A percentile compares a stretch with the other conserved stretches of the same genome.
These are phyloP conservation scores for Porodaedalea pini DNA, from an alignment of 1,284 basidiomycete species.

Conservation along the genomic window DNA sequence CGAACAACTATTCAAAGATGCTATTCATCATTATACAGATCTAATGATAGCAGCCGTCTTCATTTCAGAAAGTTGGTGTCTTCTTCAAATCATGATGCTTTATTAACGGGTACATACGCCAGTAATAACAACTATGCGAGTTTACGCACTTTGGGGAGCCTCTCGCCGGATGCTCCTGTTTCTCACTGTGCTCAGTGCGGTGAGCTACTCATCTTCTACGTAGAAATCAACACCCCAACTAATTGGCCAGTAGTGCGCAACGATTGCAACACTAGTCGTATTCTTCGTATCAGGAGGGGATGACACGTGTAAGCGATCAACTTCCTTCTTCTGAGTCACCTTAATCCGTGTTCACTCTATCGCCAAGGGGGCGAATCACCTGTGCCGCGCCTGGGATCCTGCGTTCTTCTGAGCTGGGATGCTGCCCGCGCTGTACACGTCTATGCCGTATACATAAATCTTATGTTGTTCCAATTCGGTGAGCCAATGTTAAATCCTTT, in stretches of 20 bases:
- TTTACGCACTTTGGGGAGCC: background rate
- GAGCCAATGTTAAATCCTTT: too few relatives aligned
- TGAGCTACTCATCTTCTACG: background rate
- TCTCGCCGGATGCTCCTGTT: background rate
- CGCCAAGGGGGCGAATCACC: background rate
- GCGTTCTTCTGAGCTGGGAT: background rate
- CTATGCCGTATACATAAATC: background rate
- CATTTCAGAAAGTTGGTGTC: background rate
- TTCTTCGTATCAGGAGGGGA: background rate
- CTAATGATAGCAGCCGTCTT: background rate
- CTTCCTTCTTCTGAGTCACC: background rate
- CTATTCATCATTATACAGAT: background rate
- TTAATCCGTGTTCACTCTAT: background rate
- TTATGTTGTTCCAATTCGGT: conserved; percentile 1
- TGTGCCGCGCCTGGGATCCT: background rate
- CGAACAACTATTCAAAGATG: background rate
- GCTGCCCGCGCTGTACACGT: background rate
- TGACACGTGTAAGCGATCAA: background rate
- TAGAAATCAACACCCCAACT: background rate
- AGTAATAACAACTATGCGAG: background rate
- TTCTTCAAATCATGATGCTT: background rate
- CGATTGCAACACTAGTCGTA: background rate
- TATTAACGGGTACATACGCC: background rate
- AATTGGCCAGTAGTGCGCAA: background rate
- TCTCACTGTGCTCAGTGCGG: background rate